Evolutionary conservation across 768 basidiomycete genomes (phyloP).

Genomic region (Tephrocybe sp.): DNA sequence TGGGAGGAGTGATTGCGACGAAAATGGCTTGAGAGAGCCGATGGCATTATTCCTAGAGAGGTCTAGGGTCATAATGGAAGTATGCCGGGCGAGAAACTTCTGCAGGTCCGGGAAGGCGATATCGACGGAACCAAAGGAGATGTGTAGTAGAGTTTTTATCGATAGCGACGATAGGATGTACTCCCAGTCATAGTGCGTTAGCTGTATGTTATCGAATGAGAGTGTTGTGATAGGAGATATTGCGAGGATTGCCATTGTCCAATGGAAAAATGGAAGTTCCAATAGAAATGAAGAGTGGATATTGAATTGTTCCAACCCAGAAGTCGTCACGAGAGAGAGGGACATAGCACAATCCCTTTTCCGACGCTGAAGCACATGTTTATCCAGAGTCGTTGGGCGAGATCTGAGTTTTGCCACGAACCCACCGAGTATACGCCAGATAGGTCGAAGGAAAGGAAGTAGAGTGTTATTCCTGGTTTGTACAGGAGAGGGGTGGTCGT

Average conservation of each 20-base stretch:
- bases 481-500: neutral
- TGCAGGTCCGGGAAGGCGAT: conserved; percentile 22
- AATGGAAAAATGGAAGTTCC: conserved; percentile 15
- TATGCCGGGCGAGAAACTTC: conserved; percentile 19
- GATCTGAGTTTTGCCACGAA: conserved; percentile 2
- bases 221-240: conserved; percentile 17
- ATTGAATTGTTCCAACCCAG: conserved; percentile 6
- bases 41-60: conserved; percentile 12
- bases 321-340: neutral
- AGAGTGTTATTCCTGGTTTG: neutral
- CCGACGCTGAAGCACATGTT: neutral
- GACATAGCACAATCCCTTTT: neutral
- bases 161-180: conserved; percentile 18
- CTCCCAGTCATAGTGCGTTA: conserved; percentile 17
- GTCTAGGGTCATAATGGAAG: conserved; percentile 19
- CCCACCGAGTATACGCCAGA: neutral
- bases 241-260: conserved; percentile 17
- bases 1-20: conserved; percentile 11
- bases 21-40: conserved; percentile 5
- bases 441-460: neutral
- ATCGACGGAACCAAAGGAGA: conserved; percentile 13
- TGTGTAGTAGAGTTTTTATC: conserved; percentile 11
- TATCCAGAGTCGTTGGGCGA: neutral
- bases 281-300: conserved; percentile 9
- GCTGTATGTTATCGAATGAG: conserved; percentile 12